Evolutionary conservation across 1,139 yeast species (phyloP), one percentile per base, ranked within the genome.

Genomic region (Geotrichum carabidarum): DNA sequence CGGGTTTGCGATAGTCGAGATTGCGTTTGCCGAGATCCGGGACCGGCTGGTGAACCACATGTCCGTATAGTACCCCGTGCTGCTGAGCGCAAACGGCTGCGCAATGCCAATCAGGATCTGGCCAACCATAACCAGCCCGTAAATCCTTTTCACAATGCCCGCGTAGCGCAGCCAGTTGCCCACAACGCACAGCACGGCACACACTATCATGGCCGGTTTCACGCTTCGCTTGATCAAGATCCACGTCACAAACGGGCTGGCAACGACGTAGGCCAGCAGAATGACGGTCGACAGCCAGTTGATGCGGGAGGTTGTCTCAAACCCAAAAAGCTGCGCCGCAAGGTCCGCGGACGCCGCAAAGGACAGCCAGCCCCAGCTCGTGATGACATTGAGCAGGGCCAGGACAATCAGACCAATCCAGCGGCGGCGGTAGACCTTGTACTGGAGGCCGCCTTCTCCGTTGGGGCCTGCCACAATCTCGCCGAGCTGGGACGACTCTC

Each of bases 211-310:
- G 1, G 70, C 65, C 34, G 56, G 58, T 17, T 62, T 60, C 50
- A 65, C 62, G 50, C 60, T 60, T 38, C 47, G 55, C 31, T 60
- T 57, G 43, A 58, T 58, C 32, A 67, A 58, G 6, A 60, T 51
- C 55, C 58, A 62, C 60, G 66, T 61, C 35, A 64, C 71, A 31
- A 59, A 42, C 1, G 71, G 70, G 8, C 71, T 60, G 30, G 65
- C 61, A 5, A 61, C 64, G 36, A 66, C 57, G 55, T 67, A 70
- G 4, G 72, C 59, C 53, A 70, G 69, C 38, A 70, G 56, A 55
- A 68, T 64, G 32, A 65, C 71, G 1, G 68, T 69, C 9, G 72
- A 66, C 17, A 70, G 63, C 73, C 73, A 70, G 63, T 70, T 70
- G 48, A 70, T 64, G n/a, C 72, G 70, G 11, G 66, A 54, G 35